Evolutionary conservation across 495 filamentous ascomycete genomes (phyloP).

Genomic region (Mycothermus thermophilus): DNA sequence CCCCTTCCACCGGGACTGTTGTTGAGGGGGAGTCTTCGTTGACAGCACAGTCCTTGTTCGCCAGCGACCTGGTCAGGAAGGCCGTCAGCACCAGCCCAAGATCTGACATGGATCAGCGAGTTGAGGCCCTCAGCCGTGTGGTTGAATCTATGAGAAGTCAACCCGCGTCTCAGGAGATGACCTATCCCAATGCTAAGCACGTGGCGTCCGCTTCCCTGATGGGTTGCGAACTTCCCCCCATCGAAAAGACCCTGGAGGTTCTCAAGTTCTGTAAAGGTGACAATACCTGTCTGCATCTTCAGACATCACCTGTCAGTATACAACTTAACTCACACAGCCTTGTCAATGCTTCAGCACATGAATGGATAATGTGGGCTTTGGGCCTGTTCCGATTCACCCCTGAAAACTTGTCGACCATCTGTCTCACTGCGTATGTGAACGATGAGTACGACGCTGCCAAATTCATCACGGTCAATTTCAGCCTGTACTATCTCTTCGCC

Average conservation of each 20-base stretch:
- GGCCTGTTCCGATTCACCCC: slow-evolving; percentile 28
- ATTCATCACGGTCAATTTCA: slow-evolving; percentile 41
- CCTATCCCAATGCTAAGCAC: slow-evolving; percentile 8
- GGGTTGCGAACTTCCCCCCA: slow-evolving; percentile 13
- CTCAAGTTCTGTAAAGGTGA: too few relatives aligned
- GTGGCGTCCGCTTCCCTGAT: neutral
- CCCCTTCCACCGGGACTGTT: slow-evolving; percentile 16
- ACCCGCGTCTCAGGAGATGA: slow-evolving; percentile 12
- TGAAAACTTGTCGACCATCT: slow-evolving; percentile 39
- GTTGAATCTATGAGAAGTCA: slow-evolving; percentile 28
- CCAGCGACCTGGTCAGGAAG: slow-evolving; percentile 43
- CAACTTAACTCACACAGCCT: too few relatives aligned
- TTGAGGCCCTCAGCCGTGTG: slow-evolving; percentile 41
- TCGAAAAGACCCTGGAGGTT: slow-evolving; percentile 7
- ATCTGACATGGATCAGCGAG: slow-evolving; percentile 38
- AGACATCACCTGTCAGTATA: too few relatives aligned
- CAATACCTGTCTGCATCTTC: too few relatives aligned
- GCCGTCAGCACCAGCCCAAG: slow-evolving; percentile 34
- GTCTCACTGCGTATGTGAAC: slow-evolving; percentile 42
- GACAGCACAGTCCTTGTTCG: slow-evolving; percentile 46
- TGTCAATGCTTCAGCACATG: neutral
- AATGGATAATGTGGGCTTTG: slow-evolving; percentile 14
- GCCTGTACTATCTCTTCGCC: slow-evolving; percentile 40
- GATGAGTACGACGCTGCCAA: slow-evolving; percentile 37
- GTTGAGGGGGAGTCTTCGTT: slow-evolving; percentile 46